A percentile compares a stretch with the other conserved stretches of the same genome.
phyloP scores from a whole-genome alignment of 208 protist species.

The Trichomonas vaginalis region DNA sequence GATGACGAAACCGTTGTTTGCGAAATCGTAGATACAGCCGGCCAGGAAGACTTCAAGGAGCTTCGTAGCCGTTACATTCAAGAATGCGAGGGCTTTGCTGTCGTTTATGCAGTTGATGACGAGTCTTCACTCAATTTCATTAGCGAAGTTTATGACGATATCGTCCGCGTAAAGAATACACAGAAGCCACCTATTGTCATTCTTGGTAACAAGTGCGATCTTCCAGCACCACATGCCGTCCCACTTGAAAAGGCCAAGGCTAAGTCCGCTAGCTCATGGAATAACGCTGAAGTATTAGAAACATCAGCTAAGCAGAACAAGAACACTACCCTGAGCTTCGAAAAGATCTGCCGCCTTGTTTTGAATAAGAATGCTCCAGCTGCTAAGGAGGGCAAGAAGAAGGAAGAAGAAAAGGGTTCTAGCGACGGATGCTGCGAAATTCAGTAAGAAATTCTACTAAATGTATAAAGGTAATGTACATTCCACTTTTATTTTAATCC shows the following conservation, averaged over 20 bases:
- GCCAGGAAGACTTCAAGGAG: background rate
- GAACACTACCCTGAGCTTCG: background rate
- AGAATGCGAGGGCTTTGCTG: background rate
- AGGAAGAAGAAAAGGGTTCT: background rate
- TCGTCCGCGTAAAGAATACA: background rate
- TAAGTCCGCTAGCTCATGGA: no score
- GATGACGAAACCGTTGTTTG: background rate
- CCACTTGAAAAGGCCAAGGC: background rate
- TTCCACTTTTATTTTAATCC: no score
- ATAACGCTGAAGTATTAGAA: background rate
- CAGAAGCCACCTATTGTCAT: background rate
- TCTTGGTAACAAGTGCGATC: background rate
- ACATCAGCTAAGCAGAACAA: background rate
- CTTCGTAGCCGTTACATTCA: background rate
- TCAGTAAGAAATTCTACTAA: no score
- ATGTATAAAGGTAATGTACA: no score
- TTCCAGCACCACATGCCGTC: background rate
- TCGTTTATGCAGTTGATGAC: background rate
- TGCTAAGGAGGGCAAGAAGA: background rate
- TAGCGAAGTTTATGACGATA: background rate
- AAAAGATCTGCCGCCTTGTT: background rate
- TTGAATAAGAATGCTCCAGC: background rate
- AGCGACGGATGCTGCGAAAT: background rate
- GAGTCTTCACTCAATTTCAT: background rate
- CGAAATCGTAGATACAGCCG: constrained; percentile 5